Percentiles rank a stretch among this genome's conserved stretches.
These are phyloP conservation scores for Hibiscus tridactylites DNA, from an alignment of 345 rosid species.

Conservation along the genomic window DNA sequence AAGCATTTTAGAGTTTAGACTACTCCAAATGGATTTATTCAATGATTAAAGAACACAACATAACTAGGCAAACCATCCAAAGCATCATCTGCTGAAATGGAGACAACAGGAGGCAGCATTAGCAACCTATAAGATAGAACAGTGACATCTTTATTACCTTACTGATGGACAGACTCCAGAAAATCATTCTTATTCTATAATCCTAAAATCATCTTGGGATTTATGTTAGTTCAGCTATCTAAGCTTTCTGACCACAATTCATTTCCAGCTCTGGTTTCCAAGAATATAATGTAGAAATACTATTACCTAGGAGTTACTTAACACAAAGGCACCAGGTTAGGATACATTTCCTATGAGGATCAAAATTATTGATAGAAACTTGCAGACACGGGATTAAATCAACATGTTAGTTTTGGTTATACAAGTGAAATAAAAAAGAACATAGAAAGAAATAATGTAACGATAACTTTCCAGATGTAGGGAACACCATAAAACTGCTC, in stretches of 20 bases:
- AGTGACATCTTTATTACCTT: neutral
- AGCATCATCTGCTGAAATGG: neutral
- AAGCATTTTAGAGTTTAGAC: neutral
- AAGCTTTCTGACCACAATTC: neutral
- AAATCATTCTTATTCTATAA: neutral
- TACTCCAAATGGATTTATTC: neutral
- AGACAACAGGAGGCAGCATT: neutral
- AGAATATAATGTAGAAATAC: neutral
- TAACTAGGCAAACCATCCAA: neutral
- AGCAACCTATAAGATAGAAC: neutral
- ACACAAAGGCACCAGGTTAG: neutral
- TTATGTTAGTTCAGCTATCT: neutral
- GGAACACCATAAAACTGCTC: constrained; percentile 73
- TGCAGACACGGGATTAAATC: neutral
- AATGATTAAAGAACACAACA: too few species aligned
- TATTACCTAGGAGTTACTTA: neutral
- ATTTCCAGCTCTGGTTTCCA: neutral
- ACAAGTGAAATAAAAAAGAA: neutral
- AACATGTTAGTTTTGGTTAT: neutral
- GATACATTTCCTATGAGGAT: neutral
- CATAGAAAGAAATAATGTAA: neutral
- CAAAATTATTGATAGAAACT: neutral
- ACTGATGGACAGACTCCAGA: neutral
- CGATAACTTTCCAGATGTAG: constrained; percentile 49
- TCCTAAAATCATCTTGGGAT: neutral